Base-by-base conservation (phyloP, 345 rosid genomes). In the Fremontodendron californicum region DNA sequence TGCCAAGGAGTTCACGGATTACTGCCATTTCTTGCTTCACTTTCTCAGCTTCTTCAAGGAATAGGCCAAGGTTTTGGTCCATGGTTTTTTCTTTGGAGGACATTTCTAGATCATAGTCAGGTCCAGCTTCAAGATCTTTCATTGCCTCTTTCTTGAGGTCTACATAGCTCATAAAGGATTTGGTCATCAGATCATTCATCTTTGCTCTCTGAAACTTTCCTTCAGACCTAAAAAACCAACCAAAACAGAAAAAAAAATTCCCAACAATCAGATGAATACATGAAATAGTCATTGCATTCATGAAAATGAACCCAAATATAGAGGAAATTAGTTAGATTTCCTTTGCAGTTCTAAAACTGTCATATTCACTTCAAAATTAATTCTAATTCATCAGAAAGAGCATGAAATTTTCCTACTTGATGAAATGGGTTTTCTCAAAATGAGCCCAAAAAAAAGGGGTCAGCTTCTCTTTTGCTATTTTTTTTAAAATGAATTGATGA, bases 151-250 rank as follows among this genome's bases (percentile, higher is more conserved):
- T 96, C 84, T 91, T 92, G 54, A 93, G 86, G 76, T 96, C 98
- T 27, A 92, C 99, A 68, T 96, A 93, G 86, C 94, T 96, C 79
- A 82, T 82, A 82, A 92, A 96, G 35, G 99, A 93, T 81, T 95
- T 95, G 66, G 99, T 95, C 99, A 93, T 93, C 54, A 95, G 71
- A 63, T 95, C 99, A 79, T 95, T 95, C 99, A 95, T 94, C 77
- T 89, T 88, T 45, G 61, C 27, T 21, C 46, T 51, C 37, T 19
- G 27, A 54, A 74, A 52, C 37, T 77, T 9, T 21, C 69, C 27
- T 49, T 42, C 51, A n/a, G 4, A 21, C 82, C 72, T 70, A 55
- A 70, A 75, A 5, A 8, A 6, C 42, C 10, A 62, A 23, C 1
- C 63, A 58, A 57, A 13, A 2, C 45, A 39, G 25, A 13, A 10